Evolutionary conservation across 2,329 filamentous ascomycete species (phyloP).

Genomic region (Talaromyces sp.): DNA sequence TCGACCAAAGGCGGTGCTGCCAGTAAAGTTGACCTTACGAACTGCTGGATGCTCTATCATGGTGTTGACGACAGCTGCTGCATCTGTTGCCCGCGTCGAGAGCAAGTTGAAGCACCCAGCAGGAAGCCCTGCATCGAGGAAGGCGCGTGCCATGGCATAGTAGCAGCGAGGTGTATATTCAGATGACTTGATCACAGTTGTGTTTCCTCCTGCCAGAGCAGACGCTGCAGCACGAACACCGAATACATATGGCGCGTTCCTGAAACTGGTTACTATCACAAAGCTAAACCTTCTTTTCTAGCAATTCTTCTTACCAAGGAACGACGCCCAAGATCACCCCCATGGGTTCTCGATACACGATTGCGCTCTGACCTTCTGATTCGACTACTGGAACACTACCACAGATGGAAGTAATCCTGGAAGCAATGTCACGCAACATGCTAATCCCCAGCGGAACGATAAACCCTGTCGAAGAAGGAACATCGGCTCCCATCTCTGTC

Average conservation of each 20-base stretch:
- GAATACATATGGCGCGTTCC: slow-evolving; percentile 52
- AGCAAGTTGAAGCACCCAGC: slow-evolving; percentile 40
- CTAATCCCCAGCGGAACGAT: slow-evolving; percentile 28
- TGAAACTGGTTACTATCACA: slow-evolving; percentile 18
- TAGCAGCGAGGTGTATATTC: slow-evolving; percentile 61
- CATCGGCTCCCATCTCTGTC: slow-evolving; percentile 49
- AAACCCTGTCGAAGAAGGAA: slow-evolving; percentile 28
- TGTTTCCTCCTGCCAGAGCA: slow-evolving; percentile 67
- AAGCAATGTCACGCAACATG: slow-evolving; percentile 48
- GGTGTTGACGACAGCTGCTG: slow-evolving; percentile 29
- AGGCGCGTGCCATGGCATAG: slow-evolving; percentile 45
- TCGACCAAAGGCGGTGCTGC: slow-evolving; percentile 39
- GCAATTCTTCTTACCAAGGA: slow-evolving; percentile 61
- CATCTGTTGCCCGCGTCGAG: slow-evolving; percentile 28
- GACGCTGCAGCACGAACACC: slow-evolving; percentile 50
- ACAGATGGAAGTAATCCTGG: slow-evolving; percentile 42
- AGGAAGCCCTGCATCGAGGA: slow-evolving; percentile 41
- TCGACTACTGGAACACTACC: slow-evolving; percentile 47
- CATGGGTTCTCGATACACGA: slow-evolving; percentile 68
- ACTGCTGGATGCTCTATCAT: slow-evolving; percentile 37
- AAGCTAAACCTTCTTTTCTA: neutral
- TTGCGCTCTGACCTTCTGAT: slow-evolving; percentile 51
- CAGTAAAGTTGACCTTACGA: slow-evolving; percentile 44
- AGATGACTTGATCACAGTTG: slow-evolving; percentile 64
- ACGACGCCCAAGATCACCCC: slow-evolving; percentile 73